phyloP scores from a whole-genome alignment of 2,329 filamentous ascomycete genomes.

The Fusarium mangiferae region DNA sequence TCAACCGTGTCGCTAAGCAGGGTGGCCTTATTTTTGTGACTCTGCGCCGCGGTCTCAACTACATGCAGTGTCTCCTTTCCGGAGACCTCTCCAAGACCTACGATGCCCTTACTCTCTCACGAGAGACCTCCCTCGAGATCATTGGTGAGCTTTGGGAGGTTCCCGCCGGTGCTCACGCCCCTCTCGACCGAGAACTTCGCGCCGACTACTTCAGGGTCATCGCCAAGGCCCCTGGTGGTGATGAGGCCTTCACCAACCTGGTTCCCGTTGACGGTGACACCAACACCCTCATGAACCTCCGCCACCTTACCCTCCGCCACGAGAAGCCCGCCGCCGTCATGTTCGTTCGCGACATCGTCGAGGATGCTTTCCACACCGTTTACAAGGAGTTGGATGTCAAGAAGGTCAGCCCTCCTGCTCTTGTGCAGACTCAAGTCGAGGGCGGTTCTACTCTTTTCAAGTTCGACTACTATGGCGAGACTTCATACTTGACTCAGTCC shows the following conservation, averaged over 20 bases:
- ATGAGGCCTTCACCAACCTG: conserved; percentile 90
- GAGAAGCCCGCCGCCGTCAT: conserved; percentile 87
- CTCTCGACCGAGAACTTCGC: conserved; percentile 86
- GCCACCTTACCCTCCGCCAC: conserved; percentile 86
- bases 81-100: conserved; percentile 91
- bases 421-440: conserved; percentile 96
- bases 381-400: conserved; percentile 82
- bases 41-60: conserved; percentile 79
- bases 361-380: conserved; percentile 81
- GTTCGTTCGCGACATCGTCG: conserved; percentile 84
- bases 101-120: conserved; percentile 85
- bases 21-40: conserved; percentile 88
- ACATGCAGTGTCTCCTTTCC: conserved; percentile 68
- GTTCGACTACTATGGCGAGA: conserved; percentile 88
- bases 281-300: conserved; percentile 76
- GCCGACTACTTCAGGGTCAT: conserved; percentile 89
- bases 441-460: conserved; percentile 91
- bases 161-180: conserved; percentile 81
- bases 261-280: conserved; percentile 48
- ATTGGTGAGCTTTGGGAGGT: conserved; percentile 86
- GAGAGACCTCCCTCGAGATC: conserved; percentile 87
- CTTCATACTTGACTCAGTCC: conserved; percentile 94
- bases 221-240: conserved; percentile 77
- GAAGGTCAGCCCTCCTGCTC: conserved; percentile 88
- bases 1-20: conserved; percentile 83